phyloP scores from a whole-genome alignment of 306 rosid species.

The Urtica urens region DNA sequence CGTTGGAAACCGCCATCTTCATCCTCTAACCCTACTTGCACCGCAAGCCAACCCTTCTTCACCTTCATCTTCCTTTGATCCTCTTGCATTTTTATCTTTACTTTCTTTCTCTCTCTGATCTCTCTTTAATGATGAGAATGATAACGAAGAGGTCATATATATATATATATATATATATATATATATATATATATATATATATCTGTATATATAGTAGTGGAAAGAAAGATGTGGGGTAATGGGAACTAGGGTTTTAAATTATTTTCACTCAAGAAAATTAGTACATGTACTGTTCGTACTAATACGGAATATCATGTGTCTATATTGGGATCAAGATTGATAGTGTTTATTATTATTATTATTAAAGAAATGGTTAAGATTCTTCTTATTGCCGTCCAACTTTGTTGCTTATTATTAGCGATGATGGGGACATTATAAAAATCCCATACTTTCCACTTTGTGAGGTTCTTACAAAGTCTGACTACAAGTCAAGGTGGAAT shows the following conservation, averaged over 20 bases:
- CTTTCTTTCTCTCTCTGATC: too few species aligned
- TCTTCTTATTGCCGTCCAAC: background rate
- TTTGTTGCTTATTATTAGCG: conserved; percentile 2
- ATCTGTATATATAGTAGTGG: conserved; percentile 2
- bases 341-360: background rate
- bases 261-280: too few species aligned
- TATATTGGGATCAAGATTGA: background rate
- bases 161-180: too few species aligned
- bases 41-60: conserved; percentile 60
- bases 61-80: conserved; percentile 54
- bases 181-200: too few species aligned
- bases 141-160: too few species aligned
- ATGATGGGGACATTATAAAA: background rate
- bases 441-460: background rate
- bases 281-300: conserved; percentile 6
- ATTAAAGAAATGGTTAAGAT: conserved; percentile 4
- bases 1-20: conserved; percentile 35
- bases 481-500: background rate
- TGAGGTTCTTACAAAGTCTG: conserved; percentile 4
- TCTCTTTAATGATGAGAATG: too few species aligned
- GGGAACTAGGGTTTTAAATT: background rate
- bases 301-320: conserved; percentile 1
- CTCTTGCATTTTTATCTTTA: conserved; percentile 17
- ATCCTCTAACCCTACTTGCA: conserved; percentile 51
- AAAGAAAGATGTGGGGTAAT: background rate